Percentiles rank a stretch among this genome's conserved stretches.
phyloP scores from a whole-genome alignment of 2,329 filamentous ascomycete genomes.

The Calonectria fujianensis region DNA sequence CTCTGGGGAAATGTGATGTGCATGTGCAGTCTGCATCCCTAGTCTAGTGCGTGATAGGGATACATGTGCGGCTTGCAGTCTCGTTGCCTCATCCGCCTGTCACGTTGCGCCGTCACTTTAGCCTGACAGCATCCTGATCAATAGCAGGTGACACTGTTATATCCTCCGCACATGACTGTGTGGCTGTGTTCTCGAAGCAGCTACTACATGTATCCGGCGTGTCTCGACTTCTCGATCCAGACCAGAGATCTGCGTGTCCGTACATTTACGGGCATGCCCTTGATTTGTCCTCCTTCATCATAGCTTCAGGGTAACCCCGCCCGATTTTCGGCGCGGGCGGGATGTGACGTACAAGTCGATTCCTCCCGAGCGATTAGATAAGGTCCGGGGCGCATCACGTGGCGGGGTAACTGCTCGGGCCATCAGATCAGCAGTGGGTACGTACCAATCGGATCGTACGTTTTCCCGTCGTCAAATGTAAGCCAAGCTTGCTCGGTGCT shows the following conservation, averaged over 20 bases:
- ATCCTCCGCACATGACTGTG: constrained; percentile 24
- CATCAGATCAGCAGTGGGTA: constrained; percentile 1
- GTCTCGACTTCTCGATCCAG: background rate
- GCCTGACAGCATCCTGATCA: constrained; percentile 9
- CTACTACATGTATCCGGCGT: constrained; percentile 14
- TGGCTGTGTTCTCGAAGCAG: constrained; percentile 19
- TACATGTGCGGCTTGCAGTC: constrained; percentile 29
- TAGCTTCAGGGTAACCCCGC: constrained; percentile 33
- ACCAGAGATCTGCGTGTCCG: background rate
- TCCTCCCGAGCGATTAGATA: constrained; percentile 28
- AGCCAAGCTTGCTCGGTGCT: constrained; percentile 30
- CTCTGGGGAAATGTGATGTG: constrained; percentile 34
- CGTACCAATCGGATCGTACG: constrained; percentile 37
- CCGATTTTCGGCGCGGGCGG: constrained; percentile 21
- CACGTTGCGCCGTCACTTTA: constrained; percentile 37
- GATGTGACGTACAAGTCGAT: constrained; percentile 24
- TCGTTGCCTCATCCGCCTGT: constrained; percentile 29
- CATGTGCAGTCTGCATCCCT: constrained; percentile 33
- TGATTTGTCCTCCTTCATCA: background rate
- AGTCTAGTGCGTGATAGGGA: constrained; percentile 33
- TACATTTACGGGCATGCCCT: constrained; percentile 9
- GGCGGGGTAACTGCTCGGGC: constrained; percentile 31
- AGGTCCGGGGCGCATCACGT: constrained; percentile 36
- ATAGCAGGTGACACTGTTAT: constrained; percentile 32
- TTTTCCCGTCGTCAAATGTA: constrained; percentile 35